Conservation (phyloP, 441 rosid species). For the Populus trichocarpa region DNA sequence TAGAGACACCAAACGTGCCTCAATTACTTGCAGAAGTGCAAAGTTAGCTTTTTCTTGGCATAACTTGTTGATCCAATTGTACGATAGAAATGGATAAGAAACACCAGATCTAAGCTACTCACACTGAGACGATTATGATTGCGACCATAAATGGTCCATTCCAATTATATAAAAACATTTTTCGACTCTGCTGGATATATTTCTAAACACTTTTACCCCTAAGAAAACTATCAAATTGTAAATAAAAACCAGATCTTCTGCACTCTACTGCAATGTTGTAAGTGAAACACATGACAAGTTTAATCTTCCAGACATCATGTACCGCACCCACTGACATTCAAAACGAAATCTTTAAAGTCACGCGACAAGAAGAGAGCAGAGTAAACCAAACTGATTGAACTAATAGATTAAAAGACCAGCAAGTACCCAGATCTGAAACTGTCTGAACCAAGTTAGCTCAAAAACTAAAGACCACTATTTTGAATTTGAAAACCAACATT, state of each 20-base stretch:
- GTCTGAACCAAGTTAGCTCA: neutral
- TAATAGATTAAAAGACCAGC: neutral
- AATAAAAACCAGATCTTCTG: slow-evolving; percentile 23
- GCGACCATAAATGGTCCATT: neutral
- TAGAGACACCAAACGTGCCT: neutral
- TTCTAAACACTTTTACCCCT: neutral
- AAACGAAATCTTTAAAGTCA: neutral
- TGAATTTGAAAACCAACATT: neutral
- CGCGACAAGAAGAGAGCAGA: neutral
- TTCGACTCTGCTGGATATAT: neutral
- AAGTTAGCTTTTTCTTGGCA: neutral
- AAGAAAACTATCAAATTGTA: neutral
- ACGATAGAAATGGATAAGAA: neutral
- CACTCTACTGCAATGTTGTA: neutral
- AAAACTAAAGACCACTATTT: neutral
- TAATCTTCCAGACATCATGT: neutral
- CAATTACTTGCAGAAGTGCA: neutral
- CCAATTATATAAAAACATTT: neutral
- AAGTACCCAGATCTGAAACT: slow-evolving; percentile 27
- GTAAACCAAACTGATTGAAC: neutral
- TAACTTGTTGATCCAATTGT: neutral
- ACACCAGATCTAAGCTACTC: neutral
- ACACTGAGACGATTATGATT: neutral
- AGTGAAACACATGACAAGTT: neutral
- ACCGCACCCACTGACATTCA: neutral